These are phyloP conservation scores for Pisolithus orientalis DNA, from an alignment of 768 basidiomycete species.

Conservation along the genomic window DNA sequence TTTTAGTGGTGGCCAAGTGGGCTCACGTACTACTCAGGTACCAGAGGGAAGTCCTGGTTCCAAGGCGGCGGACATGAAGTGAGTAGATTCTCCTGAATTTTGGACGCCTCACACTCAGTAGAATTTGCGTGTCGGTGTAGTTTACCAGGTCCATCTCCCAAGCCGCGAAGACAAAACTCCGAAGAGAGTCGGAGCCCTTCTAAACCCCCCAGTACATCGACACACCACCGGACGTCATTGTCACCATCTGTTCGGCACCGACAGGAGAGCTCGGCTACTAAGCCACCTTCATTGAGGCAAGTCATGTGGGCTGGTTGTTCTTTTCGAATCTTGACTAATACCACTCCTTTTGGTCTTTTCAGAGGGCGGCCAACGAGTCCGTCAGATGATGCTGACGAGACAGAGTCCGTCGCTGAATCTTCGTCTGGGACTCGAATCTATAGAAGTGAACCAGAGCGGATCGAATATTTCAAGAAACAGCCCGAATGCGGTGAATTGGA, in stretches of 20 bases:
- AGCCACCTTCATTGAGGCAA: background rate
- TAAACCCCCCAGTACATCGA: constrained; percentile 18
- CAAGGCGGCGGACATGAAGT: constrained; percentile 30
- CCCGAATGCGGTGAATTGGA: constrained; percentile 52
- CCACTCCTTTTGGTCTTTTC: background rate
- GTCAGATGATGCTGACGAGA: constrained; percentile 33
- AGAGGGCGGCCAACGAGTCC: constrained; percentile 3
- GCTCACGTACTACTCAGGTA: background rate
- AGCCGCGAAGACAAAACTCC: constrained; percentile 7
- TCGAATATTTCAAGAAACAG: constrained; percentile 59
- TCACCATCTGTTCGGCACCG: constrained; percentile 1
- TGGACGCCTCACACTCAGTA: background rate
- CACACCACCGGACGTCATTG: constrained; percentile 15
- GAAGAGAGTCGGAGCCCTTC: constrained; percentile 5
- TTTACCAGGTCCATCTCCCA: constrained; percentile 21
- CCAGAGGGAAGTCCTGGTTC: constrained; percentile 6
- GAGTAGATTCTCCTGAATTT: constrained; percentile 6
- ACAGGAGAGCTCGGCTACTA: constrained; percentile 1
- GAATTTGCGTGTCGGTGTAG: constrained; percentile 8
- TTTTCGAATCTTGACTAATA: background rate
- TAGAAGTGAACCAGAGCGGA: constrained; percentile 56
- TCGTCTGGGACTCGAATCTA: constrained; percentile 39
- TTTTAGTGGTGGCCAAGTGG: background rate
- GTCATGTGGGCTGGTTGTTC: background rate
- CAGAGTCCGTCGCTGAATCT: constrained; percentile 50